Evolutionary conservation across 208 protist genomes (phyloP).

Genomic region (Acanthamoeba sp.): DNA sequence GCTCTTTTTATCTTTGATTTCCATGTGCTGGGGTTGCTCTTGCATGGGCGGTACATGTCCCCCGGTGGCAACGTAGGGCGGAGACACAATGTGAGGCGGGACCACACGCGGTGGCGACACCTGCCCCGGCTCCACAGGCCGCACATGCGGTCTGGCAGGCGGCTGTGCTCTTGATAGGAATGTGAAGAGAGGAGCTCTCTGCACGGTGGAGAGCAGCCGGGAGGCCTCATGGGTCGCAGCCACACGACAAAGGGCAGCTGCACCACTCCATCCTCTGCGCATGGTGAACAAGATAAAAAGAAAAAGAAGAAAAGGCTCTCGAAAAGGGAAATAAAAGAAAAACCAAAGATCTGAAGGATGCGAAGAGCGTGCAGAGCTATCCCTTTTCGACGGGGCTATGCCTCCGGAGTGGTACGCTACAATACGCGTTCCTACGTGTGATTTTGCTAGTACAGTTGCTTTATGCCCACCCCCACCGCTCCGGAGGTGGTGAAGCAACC

Average conservation of each 20-base stretch:
- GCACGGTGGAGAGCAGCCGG: neutral
- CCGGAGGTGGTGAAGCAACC: neutral
- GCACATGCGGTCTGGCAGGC: neutral
- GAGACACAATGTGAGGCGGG: neutral
- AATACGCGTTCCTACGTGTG: neutral
- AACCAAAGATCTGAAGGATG: neutral
- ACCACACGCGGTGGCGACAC: neutral
- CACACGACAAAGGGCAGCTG: neutral
- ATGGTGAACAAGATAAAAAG: too few species aligned
- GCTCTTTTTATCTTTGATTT: neutral
- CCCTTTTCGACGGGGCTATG: neutral
- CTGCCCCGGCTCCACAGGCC: neutral
- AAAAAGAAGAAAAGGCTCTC: too few species aligned
- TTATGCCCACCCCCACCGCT: neutral
- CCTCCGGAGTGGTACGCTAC: neutral
- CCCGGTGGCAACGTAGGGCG: neutral
- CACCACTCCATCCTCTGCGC: too few species aligned
- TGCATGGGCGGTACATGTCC: neutral
- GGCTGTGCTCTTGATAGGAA: neutral
- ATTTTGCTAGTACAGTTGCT: neutral
- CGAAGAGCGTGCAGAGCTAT: neutral
- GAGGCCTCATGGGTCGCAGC: neutral
- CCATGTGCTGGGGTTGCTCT: neutral
- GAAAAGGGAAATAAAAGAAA: too few species aligned
- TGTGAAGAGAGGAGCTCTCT: neutral